These are phyloP conservation scores for Exophiala bonariae DNA, from an alignment of 2,329 filamentous ascomycete genomes.

Conservation along the genomic window DNA sequence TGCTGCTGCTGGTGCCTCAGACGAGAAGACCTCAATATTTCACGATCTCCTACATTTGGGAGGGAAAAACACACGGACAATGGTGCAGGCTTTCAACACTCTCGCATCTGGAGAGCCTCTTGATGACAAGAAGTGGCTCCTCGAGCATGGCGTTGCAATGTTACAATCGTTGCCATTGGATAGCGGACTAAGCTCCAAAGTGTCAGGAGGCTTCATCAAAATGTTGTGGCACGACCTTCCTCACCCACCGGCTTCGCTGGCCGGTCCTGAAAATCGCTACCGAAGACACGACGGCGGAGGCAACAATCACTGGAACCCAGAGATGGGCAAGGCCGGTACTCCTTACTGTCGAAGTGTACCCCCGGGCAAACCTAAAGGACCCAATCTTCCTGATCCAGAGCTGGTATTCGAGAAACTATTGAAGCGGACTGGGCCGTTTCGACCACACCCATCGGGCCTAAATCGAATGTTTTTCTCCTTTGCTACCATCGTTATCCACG, in stretches of 20 bases:
- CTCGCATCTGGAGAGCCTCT: slow-evolving; percentile 47
- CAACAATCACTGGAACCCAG: slow-evolving; percentile 51
- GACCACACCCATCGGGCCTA: slow-evolving; percentile 45
- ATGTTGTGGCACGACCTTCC: slow-evolving; percentile 57
- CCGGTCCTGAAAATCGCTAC: slow-evolving; percentile 48
- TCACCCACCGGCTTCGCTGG: slow-evolving; percentile 49
- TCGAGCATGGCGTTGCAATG: slow-evolving; percentile 55
- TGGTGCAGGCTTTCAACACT: slow-evolving; percentile 42
- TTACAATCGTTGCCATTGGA: slow-evolving; percentile 52
- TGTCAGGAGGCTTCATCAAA: slow-evolving; percentile 52
- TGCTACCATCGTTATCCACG: slow-evolving; percentile 50
- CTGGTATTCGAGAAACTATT: slow-evolving; percentile 48
- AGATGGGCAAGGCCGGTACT: slow-evolving; percentile 55
- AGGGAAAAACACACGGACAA: slow-evolving; percentile 40
- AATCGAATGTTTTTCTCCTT: slow-evolving; percentile 50
- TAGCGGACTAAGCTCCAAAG: slow-evolving; percentile 48
- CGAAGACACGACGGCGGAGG: slow-evolving; percentile 45
- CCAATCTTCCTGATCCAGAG: slow-evolving; percentile 50
- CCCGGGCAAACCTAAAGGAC: slow-evolving; percentile 50
- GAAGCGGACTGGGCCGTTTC: slow-evolving; percentile 42
- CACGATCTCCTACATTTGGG: slow-evolving; percentile 42
- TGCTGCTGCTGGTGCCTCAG: slow-evolving; percentile 31
- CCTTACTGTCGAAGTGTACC: slow-evolving; percentile 48
- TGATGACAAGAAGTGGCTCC: slow-evolving; percentile 48
- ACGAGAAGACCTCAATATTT: slow-evolving; percentile 41